Evolutionary conservation across 805 yeast species (phyloP), one percentile per base, ranked within the genome.

Genomic region (Vanderwaltozyma yarrowii): DNA sequence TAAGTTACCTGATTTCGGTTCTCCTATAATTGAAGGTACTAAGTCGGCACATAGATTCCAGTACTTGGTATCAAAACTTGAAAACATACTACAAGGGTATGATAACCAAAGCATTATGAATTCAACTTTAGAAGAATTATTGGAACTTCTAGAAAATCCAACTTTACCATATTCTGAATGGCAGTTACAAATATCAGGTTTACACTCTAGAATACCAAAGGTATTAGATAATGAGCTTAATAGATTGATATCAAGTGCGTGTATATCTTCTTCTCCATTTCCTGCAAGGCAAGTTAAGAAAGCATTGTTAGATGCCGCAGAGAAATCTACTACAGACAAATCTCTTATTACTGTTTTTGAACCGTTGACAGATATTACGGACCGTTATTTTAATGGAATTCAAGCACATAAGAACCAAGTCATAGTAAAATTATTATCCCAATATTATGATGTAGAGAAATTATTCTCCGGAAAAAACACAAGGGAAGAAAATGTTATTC

Each of bases 31-130:
- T 44, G 76, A 71, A 56, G 97, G 98, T 52, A 73, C 82, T 41
- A 89, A 83, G 64, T 82, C 94, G 37, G 78, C 76, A 38, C 85
- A 89, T 64, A 74, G 74, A 52, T 88, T 76, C 67, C 67, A 70
- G 42, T 66, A 71, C 25, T 62, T 75, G 47, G 60, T 76, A 34
- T 58, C 73, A 5, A 75, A 84, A 44, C 70, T 92, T 60, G 65
- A 73, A 46, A 81, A 88, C 62, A 89, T 88, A 44, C 70, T 94
- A 57, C 71, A 72, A 36, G 99, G 99, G 46, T 92, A 74, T 53
- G 98, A 94, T 60, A 92, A 92, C 65, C 96, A 89, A 67, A 94
- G 86, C 46, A 84, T 88, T 45, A 76, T 89, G 94, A 79, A 78
- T 50, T 69, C 82, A 13, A 80, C 96, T 23, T 73, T 92, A 54